phyloP scores from a whole-genome alignment of 2,329 filamentous ascomycete species.

The Pseudogymnoascus destructans region DNA sequence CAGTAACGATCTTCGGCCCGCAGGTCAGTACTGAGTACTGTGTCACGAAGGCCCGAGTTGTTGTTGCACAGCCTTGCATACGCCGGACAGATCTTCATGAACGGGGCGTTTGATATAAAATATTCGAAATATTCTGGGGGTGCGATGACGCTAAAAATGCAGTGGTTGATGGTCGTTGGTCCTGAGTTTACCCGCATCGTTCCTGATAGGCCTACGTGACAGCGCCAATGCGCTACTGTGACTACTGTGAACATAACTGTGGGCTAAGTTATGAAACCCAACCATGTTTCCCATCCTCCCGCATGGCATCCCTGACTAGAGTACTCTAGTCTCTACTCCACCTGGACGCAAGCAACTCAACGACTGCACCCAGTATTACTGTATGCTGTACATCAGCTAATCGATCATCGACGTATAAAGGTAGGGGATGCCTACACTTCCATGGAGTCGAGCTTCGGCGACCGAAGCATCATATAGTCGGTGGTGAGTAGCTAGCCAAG shows the following conservation, averaged over 20 bases:
- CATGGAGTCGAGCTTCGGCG: neutral
- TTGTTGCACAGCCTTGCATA: slow-evolving; percentile 1
- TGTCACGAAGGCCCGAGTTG: neutral
- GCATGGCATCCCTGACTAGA: slow-evolving; percentile 1
- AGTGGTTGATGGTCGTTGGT: neutral
- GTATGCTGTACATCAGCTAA: neutral
- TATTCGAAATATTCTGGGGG: slow-evolving; percentile 4
- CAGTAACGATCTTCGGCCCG: slow-evolving; percentile 4
- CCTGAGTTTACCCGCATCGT: neutral
- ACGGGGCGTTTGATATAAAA: neutral
- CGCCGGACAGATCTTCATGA: neutral
- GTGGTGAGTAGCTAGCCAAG: neutral
- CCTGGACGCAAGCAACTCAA: neutral
- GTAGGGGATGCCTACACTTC: neutral
- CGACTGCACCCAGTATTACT: neutral
- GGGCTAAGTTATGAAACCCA: neutral
- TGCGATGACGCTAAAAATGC: neutral
- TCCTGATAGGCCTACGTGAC: slow-evolving; percentile 6
- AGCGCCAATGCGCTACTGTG: neutral
- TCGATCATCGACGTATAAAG: neutral
- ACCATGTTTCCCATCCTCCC: slow-evolving; percentile 1
- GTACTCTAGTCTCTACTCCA: neutral
- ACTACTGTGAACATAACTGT: neutral
- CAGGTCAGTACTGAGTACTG: neutral
- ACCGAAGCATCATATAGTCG: slow-evolving; percentile 7